Conservation (phyloP, 2,329 filamentous ascomycete species). For the Claviceps maximensis region DNA sequence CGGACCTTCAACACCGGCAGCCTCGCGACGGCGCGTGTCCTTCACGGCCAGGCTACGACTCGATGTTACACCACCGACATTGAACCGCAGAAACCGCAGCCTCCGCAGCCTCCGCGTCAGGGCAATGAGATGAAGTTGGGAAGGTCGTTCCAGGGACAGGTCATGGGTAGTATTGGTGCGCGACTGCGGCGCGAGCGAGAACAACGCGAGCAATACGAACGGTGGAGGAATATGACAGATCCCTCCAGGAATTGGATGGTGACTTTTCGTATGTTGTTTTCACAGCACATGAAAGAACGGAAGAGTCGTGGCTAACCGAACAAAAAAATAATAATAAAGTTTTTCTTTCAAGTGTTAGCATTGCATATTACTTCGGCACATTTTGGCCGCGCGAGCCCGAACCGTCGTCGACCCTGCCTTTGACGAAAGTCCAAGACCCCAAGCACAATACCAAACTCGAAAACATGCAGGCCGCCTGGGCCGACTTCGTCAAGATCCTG, state of each 20-base stretch:
- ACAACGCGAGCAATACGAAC: conserved; percentile 37
- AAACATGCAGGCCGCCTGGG: conserved; percentile 56
- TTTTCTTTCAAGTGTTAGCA: conserved; percentile 35
- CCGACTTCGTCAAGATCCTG: conserved; percentile 52
- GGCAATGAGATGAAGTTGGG: conserved; percentile 26
- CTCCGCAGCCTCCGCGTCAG: conserved; percentile 14
- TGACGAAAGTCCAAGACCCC: conserved; percentile 35
- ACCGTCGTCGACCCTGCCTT: conserved; percentile 45
- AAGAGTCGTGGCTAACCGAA: conserved; percentile 3
- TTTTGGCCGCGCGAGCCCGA: conserved; percentile 37
- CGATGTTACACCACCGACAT: conserved; percentile 24
- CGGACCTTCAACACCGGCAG: conserved; percentile 9
- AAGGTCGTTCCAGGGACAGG: conserved; percentile 42
- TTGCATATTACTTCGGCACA: conserved; percentile 47
- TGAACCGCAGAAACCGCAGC: conserved; percentile 21
- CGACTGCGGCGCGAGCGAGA: conserved; percentile 41
- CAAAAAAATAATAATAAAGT: conserved; percentile 26
- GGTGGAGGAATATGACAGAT: conserved; percentile 26
- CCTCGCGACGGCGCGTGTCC: conserved; percentile 10
- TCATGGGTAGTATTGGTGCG: conserved; percentile 43
- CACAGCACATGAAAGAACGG: neutral
- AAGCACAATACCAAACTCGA: conserved; percentile 45
- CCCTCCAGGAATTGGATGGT: conserved; percentile 35
- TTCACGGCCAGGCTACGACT: conserved; percentile 7
- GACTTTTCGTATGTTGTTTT: conserved; percentile 37